phyloP scores from a whole-genome alignment of 441 rosid genomes.

The Isatis lusitanica region DNA sequence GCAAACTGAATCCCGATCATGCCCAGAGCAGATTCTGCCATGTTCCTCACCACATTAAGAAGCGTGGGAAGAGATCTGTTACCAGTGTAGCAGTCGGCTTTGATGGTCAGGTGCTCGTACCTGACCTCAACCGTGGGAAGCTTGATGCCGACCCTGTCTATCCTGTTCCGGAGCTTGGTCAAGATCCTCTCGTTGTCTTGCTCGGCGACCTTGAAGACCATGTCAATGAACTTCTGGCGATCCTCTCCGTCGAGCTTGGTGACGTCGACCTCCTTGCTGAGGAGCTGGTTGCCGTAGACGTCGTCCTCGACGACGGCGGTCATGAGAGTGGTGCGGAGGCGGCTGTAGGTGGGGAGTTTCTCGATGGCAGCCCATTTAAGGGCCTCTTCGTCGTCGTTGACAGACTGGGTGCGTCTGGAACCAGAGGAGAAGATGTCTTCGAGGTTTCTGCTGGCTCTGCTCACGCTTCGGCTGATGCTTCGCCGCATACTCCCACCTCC shows the following conservation, averaged over 20 bases:
- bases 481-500: slow-evolving; percentile 35
- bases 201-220: slow-evolving; percentile 60
- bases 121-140: slow-evolving; percentile 56
- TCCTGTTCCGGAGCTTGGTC: slow-evolving; percentile 53
- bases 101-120: slow-evolving; percentile 40
- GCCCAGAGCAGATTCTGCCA: slow-evolving; percentile 52
- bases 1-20: slow-evolving; percentile 48
- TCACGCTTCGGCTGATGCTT: slow-evolving; percentile 52
- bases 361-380: slow-evolving; percentile 87
- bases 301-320: slow-evolving; percentile 45
- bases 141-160: slow-evolving; percentile 57
- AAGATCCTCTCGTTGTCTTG: slow-evolving; percentile 67
- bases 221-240: slow-evolving; percentile 56
- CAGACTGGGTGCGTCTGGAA: slow-evolving; percentile 25
- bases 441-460: slow-evolving; percentile 58
- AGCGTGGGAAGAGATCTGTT: slow-evolving; percentile 62
- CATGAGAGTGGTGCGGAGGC: slow-evolving; percentile 61
- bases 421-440: slow-evolving; percentile 51
- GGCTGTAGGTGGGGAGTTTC: slow-evolving; percentile 65
- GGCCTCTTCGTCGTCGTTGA: slow-evolving; percentile 71
- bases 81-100: slow-evolving; percentile 49
- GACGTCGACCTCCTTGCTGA: slow-evolving; percentile 56
- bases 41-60: slow-evolving; percentile 53
- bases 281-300: slow-evolving; percentile 28
- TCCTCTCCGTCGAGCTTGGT: slow-evolving; percentile 58